These are phyloP conservation scores for Phytophthora kernoviae DNA, from an alignment of 352 stramenopile species.

Conservation along the genomic window DNA sequence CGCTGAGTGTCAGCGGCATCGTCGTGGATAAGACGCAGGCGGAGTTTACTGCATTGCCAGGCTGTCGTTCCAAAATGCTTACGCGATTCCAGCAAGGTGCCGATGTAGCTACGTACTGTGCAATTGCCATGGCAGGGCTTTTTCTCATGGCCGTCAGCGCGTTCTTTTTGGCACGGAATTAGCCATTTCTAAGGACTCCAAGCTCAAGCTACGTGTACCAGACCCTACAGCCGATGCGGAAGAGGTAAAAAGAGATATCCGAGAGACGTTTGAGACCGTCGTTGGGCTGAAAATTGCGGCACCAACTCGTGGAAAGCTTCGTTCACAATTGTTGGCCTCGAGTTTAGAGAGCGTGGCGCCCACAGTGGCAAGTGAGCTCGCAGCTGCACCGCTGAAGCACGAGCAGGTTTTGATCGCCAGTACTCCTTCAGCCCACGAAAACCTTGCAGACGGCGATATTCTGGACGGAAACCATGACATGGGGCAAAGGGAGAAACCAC, in stretches of 20 bases:
- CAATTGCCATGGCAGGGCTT: conserved; percentile 34
- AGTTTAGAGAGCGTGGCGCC: conserved; percentile 64
- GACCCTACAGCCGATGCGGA: conserved; percentile 11
- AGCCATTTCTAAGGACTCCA: conserved; percentile 64
- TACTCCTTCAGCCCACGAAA: background rate
- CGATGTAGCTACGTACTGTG: conserved; percentile 47
- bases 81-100: conserved; percentile 49
- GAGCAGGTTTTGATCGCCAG: conserved; percentile 14
- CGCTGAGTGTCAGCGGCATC: conserved; percentile 59
- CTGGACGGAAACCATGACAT: background rate
- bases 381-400: conserved; percentile 23
- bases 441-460: background rate
- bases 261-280: conserved; percentile 70
- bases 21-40: conserved; percentile 49
- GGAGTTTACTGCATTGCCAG: conserved; percentile 50
- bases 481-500: background rate
- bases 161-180: conserved; percentile 70
- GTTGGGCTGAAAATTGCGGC: conserved; percentile 74
- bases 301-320: conserved; percentile 67
- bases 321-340: conserved; percentile 58
- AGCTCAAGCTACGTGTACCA: conserved; percentile 67
- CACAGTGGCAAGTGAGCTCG: conserved; percentile 53
- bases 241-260: conserved; percentile 35
- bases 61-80: conserved; percentile 65
- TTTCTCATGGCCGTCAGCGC: conserved; percentile 45